Conservation (phyloP, 768 basidiomycete species). For the Cystoderma amianthinum region DNA sequence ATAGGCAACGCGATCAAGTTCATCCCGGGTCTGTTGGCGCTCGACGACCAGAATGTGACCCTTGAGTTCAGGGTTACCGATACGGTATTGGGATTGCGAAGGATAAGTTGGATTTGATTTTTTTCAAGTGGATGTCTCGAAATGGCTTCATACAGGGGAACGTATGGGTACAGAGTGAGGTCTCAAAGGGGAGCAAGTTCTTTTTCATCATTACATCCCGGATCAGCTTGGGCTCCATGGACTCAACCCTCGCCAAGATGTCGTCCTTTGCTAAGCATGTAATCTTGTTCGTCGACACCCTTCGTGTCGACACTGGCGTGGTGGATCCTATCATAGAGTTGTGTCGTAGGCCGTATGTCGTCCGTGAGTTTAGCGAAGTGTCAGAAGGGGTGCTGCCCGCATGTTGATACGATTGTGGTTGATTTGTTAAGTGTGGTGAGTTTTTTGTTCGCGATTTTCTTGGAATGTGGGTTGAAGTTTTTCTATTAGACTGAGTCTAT, state of each 20-base stretch:
- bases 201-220: conserved; percentile 94
- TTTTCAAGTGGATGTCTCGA: too few species aligned
- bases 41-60: conserved; percentile 80
- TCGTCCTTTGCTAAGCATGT: conserved; percentile 80
- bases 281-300: conserved; percentile 88
- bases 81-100: conserved; percentile 97
- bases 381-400: conserved; percentile 75
- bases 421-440: conserved; percentile 82
- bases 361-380: conserved; percentile 76
- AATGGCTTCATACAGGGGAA: conserved; percentile 98
- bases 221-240: conserved; percentile 69
- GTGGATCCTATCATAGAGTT: conserved; percentile 73
- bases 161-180: conserved; percentile 97
- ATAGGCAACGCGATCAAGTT: conserved; percentile 98
- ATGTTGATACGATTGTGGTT: conserved; percentile 93
- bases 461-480: too few species aligned
- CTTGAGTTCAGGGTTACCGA: conserved; percentile 97
- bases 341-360: conserved; percentile 68
- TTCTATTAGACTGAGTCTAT: conserved; percentile 80
- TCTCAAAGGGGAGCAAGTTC: conserved; percentile 88
- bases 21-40: conserved; percentile 73
- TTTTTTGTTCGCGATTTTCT: too few species aligned
- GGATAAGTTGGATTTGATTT: conserved; percentile 96
- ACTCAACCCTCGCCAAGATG: conserved; percentile 72
- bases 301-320: conserved; percentile 69